A percentile compares a stretch with the other conserved stretches of the same genome.
Conservation (phyloP, 192 early-diverging fungal genomes). For the Linnemannia hyalina region DNA sequence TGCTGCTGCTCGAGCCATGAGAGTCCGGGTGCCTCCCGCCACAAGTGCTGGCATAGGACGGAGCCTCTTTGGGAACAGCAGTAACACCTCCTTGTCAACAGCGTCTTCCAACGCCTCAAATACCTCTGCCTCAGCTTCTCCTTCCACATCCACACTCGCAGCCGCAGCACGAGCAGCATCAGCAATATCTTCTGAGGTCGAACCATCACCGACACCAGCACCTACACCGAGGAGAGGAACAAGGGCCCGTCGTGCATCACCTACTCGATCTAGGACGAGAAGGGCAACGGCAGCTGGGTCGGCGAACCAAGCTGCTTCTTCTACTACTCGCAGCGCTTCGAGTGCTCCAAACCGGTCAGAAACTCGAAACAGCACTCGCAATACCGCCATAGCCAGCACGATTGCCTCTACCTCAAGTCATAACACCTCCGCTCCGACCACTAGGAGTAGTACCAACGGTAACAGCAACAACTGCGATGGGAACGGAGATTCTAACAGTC, state of each 20-base stretch:
- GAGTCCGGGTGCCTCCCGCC: constrained; percentile 1
- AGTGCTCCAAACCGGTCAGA: not conserved
- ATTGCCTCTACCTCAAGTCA: not conserved
- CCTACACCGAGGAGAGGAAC: constrained; percentile 5
- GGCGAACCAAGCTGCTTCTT: not conserved
- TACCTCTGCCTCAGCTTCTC: not conserved
- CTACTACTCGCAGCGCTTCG: not conserved
- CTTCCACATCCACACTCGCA: not conserved
- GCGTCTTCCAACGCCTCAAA: not conserved
- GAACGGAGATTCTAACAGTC: not conserved
- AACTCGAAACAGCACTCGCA: constrained; percentile 1
- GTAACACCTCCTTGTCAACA: not conserved
- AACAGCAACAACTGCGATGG: not conserved
- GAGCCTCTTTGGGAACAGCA: constrained; percentile 9
- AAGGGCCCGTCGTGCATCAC: not conserved
- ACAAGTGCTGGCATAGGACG: not conserved
- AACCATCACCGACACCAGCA: not conserved
- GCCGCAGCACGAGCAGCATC: not conserved
- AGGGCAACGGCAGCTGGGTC: constrained; percentile 22
- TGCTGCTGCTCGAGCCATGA: constrained; percentile 15
- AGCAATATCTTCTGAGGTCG: not conserved
- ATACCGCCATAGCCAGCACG: not conserved
- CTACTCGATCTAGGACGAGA: constrained; percentile 8
- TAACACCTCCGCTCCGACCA: not conserved
- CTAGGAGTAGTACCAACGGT: not conserved